Base-by-base conservation (phyloP, 148 eudicot genomes). In the Arctostaphylos glauca region DNA sequence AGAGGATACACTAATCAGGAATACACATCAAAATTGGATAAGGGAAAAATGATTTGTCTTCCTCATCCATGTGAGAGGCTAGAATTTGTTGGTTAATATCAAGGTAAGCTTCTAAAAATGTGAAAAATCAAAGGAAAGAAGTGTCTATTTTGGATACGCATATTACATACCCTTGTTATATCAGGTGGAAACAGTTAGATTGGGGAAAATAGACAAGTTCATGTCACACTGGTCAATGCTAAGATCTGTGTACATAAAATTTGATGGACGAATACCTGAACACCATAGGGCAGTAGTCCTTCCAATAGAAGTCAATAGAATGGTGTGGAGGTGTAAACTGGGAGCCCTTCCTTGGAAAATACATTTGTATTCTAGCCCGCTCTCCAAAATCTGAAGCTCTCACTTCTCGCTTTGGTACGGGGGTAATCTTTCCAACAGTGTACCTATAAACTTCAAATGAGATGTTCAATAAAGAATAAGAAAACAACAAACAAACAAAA, bases 261-360 rank as follows among this genome's bases (percentile, higher is more conserved):
- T 15, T 31, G 38, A 52, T 41, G 3, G 3, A 74, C 58, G 82
- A 41, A 60, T 82, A 96, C 99, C 99, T 94, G 90, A 97, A 97
- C 50, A 94, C 99, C 99, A 97, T 97, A 44, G 99, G 99, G 86
- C 98, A 97, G 70, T 94, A 97, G 82, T 97, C 99, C 88, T 91
- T 97, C 99, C 99, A 97, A 71, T 93, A 87, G 88, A 97, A 97
- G 87, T 97, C 94, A 67, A 89, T 62, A 5, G 99, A 94, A 84
- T 87, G 83, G 86, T 97, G 99, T 46, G 96, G 90, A 83, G 99
- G 98, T 78, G 99, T 97, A 86, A 92, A 86, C 84, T 90, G 93
- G 47, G 99, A 93, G 7, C 99, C 99, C 81, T 90, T 90, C 83
- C 87, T 86, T 0, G 98, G 98, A 84, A 97, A 97, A 77, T 89